Percentiles rank a stretch among this genome's conserved stretches.
phyloP scores from a whole-genome alignment of 1,284 basidiomycete species.

The Tremellales sp. region DNA sequence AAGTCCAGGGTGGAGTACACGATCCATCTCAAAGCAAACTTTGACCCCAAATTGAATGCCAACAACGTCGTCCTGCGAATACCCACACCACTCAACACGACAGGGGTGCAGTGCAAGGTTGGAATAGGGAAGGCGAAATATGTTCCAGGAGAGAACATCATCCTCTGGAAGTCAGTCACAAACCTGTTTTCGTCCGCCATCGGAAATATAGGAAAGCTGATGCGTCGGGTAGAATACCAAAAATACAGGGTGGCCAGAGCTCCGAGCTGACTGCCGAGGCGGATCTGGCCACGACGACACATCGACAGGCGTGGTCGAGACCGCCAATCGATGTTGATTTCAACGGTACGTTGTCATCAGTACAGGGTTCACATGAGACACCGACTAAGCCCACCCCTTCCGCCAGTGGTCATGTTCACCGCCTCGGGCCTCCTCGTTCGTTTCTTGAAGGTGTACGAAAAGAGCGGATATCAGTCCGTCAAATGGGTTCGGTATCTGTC shows the following conservation, averaged over 20 bases:
- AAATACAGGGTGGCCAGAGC: conserved; percentile 90
- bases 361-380: neutral
- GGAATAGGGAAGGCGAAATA: conserved; percentile 95
- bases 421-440: conserved; percentile 91
- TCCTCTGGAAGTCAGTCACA: conserved; percentile 91
- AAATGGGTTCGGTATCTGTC: conserved; percentile 72
- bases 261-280: conserved; percentile 80
- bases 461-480: conserved; percentile 83
- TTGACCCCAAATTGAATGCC: conserved; percentile 86
- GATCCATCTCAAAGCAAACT: conserved; percentile 82
- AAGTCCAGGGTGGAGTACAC: conserved; percentile 89
- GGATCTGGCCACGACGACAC: conserved; percentile 77
- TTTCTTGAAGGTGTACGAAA: conserved; percentile 98
- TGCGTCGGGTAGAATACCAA: conserved; percentile 64
- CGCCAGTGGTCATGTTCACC: conserved; percentile 94
- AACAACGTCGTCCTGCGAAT: conserved; percentile 89
- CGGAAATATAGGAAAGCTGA: neutral
- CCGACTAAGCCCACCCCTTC: conserved; percentile 1
- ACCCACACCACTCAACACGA: conserved; percentile 93
- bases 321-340: conserved; percentile 98
- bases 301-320: conserved; percentile 89
- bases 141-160: conserved; percentile 87
- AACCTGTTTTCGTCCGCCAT: neutral
- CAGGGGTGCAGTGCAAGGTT: conserved; percentile 85
- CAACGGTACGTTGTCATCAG: conserved; percentile 37